Base-by-base conservation (phyloP, 2,329 filamentous ascomycete species). In the Penicillium sp. region DNA sequence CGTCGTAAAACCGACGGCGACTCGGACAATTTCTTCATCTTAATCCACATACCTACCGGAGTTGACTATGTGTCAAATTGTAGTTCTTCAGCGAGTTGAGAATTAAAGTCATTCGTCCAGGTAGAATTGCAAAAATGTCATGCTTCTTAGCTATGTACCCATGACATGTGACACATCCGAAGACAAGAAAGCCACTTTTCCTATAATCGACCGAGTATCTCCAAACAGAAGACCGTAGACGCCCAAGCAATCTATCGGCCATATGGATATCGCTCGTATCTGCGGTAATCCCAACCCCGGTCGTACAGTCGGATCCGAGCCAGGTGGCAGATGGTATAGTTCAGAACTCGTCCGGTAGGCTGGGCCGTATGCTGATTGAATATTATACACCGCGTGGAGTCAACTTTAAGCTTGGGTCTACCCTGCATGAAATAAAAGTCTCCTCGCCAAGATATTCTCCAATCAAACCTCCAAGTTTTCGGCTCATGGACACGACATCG, bases 371-470 rank as follows among this genome's bases (percentile, higher is more conserved):
- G 80, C 59, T 80, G 80, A 49, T 80, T 81, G 2, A 69, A 68
- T 1, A 79, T 59, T 54, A 80, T 77, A 2, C 73, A 57, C 4
- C 67, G 61, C 5, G 80, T 65, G 0, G 73, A 74, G 0, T 74
- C 70, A 1, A 58, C 41, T 29, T 61, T 75, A 8, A 13, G 68
- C 70, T 64, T 66, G 3, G 71, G 77, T 13, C 68, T 68, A 45
- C 75, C 79, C 57, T 75, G 79, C 17, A 68, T 73, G 0, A 73
- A 73, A 57, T 81, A 79, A 81, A 63, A 0, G 74, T 78, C 48
- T 80, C 76, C 50, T 81, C 78, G 55, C 80, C 78, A 0, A 70
- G 57, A 27, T 80, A 74, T 59, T 80, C 78, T 19, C 77, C 77
- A 36, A 80, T 77, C 0, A 81, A 64, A 1, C 81, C 54, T 4